Percentiles rank a stretch among this genome's conserved stretches.
These are phyloP conservation scores for Quercus gilva DNA, from an alignment of 306 rosid genomes.

Conservation along the genomic window DNA sequence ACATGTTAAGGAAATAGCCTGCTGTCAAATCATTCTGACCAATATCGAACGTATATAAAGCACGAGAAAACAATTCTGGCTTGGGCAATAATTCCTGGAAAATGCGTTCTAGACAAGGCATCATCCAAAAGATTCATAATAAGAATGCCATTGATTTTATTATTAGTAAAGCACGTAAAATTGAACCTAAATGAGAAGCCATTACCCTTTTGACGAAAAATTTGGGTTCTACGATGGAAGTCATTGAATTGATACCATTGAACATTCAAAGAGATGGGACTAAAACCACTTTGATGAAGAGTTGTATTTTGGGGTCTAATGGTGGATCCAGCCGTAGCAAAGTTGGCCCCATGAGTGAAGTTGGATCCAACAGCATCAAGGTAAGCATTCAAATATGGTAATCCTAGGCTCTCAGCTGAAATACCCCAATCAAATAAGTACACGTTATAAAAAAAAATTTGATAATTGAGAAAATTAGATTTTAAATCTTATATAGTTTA, in stretches of 20 bases:
- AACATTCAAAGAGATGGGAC: conserved; percentile 67
- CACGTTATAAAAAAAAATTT: too few relatives aligned
- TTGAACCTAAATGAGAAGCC: background rate
- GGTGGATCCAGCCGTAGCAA: conserved; percentile 82
- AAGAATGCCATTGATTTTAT: too few relatives aligned
- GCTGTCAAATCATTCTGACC: conserved; percentile 55
- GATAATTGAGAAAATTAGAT: too few relatives aligned
- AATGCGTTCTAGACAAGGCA: conserved; percentile 25
- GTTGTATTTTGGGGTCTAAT: conserved; percentile 63
- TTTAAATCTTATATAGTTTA: too few relatives aligned
- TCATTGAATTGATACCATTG: conserved; percentile 56
- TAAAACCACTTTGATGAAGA: conserved; percentile 58
- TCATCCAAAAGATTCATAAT: too few relatives aligned
- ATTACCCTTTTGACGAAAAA: conserved; percentile 36
- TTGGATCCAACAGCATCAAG: conserved; percentile 73
- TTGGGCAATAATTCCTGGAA: conserved; percentile 37
- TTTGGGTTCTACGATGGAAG: conserved; percentile 48
- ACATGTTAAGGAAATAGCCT: conserved; percentile 44
- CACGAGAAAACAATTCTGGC: conserved; percentile 22
- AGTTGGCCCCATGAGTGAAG: conserved; percentile 66
- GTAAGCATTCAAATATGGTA: conserved; percentile 61
- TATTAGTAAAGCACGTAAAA: too few relatives aligned
- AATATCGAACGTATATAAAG: conserved; percentile 45
- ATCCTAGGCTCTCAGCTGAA: conserved; percentile 48
- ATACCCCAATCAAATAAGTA: too few relatives aligned